Percentiles rank a stretch among this genome's conserved stretches.
phyloP scores from a whole-genome alignment of 2,329 filamentous ascomycete species.

The Exophiala mesophila region DNA sequence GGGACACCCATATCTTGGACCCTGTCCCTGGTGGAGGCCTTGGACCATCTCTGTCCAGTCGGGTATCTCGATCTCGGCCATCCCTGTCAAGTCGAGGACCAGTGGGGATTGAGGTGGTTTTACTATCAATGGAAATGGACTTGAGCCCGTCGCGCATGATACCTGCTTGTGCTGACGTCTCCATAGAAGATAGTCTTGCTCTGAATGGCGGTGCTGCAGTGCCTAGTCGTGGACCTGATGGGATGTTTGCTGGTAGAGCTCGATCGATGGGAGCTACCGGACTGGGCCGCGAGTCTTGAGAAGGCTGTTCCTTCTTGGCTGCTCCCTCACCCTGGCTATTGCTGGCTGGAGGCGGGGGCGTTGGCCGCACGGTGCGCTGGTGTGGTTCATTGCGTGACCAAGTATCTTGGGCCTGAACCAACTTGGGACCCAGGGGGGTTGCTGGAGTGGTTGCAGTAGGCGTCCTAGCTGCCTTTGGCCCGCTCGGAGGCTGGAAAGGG shows the following conservation, averaged over 20 bases:
- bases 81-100: slow-evolving; percentile 23
- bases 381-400: slow-evolving; percentile 15
- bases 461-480: slow-evolving; percentile 40
- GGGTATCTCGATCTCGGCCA: slow-evolving; percentile 1
- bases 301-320: slow-evolving; percentile 16
- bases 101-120: slow-evolving; percentile 18
- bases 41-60: not conserved
- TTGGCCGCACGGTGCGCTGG: slow-evolving; percentile 15
- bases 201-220: slow-evolving; percentile 16
- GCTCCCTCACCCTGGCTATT: slow-evolving; percentile 10
- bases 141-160: slow-evolving; percentile 14
- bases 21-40: slow-evolving; percentile 11
- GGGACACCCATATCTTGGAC: slow-evolving; percentile 20
- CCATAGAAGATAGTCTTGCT: slow-evolving; percentile 19
- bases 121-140: slow-evolving; percentile 10
- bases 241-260: slow-evolving; percentile 23
- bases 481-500: slow-evolving; percentile 38
- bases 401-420: slow-evolving; percentile 12
- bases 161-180: slow-evolving; percentile 14
- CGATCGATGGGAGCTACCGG: slow-evolving; percentile 13
- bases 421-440: slow-evolving; percentile 9
- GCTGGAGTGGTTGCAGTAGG: slow-evolving; percentile 17
- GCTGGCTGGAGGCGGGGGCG: slow-evolving; percentile 5
- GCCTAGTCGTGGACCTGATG: slow-evolving; percentile 22
- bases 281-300: slow-evolving; percentile 13